Evolutionary conservation across 352 stramenopile genomes (phyloP).

Genomic region (Globisporangium splendens): DNA sequence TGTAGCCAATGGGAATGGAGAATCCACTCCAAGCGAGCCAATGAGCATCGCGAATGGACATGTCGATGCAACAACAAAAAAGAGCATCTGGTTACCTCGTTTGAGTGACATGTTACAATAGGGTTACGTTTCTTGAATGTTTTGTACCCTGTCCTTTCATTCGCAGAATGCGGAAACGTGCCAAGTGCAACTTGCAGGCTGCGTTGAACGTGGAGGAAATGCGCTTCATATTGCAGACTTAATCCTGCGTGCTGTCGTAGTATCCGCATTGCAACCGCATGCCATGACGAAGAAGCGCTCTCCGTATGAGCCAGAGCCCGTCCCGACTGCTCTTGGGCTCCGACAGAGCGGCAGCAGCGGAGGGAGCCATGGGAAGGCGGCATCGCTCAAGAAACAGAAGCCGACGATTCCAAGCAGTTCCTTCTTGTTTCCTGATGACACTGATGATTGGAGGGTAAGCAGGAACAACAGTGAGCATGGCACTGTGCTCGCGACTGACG

Average conservation of each 20-base stretch:
- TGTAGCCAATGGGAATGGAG: background rate
- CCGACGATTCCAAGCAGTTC: background rate
- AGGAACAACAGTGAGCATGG: background rate
- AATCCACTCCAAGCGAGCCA: background rate
- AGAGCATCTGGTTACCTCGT: too few species aligned
- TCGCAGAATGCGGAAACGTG: too few species aligned
- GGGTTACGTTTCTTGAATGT: too few species aligned
- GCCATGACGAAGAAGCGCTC: conserved; percentile 33
- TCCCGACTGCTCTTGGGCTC: too few species aligned
- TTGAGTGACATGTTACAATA: too few species aligned
- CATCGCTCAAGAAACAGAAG: conserved; percentile 1
- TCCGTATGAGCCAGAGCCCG: conserved; percentile 27
- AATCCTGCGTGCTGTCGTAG: too few species aligned
- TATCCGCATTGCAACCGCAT: background rate
- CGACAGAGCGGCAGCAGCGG: background rate
- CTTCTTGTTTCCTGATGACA: too few species aligned
- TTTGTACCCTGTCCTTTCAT: too few species aligned
- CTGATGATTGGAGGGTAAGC: background rate
- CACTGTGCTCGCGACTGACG: conserved; percentile 8
- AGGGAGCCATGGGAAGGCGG: background rate
- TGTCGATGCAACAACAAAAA: too few species aligned
- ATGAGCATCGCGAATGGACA: background rate
- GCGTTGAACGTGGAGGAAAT: too few species aligned
- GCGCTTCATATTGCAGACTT: too few species aligned
- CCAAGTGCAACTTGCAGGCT: too few species aligned